These are phyloP conservation scores for Triangularia verruculosa DNA, from an alignment of 2,329 filamentous ascomycete genomes.

Conservation along the genomic window DNA sequence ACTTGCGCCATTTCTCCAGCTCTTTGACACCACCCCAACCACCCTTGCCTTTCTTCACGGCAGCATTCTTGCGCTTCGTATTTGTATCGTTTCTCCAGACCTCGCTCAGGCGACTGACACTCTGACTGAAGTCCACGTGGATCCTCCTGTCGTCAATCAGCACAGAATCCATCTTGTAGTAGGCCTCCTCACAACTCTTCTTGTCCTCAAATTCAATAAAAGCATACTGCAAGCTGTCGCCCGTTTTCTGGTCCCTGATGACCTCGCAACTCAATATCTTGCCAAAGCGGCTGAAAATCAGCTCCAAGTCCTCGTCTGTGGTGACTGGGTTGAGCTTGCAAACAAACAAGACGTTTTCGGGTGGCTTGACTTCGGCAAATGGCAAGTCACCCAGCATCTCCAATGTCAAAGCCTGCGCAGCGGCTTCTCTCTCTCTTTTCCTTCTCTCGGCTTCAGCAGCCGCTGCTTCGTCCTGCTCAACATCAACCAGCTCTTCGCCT, in stretches of 20 bases:
- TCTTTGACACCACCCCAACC: slow-evolving; percentile 89
- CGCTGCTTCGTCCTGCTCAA: slow-evolving; percentile 68
- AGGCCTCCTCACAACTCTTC: slow-evolving; percentile 87
- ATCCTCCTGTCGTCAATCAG: slow-evolving; percentile 96
- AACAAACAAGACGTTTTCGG: slow-evolving; percentile 95
- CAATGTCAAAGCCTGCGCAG: slow-evolving; percentile 88
- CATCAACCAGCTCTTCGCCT: slow-evolving; percentile 73
- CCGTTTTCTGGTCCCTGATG: slow-evolving; percentile 88
- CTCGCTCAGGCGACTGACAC: slow-evolving; percentile 81
- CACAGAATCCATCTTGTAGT: slow-evolving; percentile 98
- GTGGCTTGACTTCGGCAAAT: slow-evolving; percentile 95
- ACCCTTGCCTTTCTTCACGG: slow-evolving; percentile 55
- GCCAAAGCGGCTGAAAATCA: slow-evolving; percentile 96
- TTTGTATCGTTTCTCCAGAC: slow-evolving; percentile 86
- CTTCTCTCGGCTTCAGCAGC: slow-evolving; percentile 66
- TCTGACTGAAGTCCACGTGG: slow-evolving; percentile 98
- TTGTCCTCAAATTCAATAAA: slow-evolving; percentile 97
- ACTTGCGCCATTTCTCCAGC: slow-evolving; percentile 88
- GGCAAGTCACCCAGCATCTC: slow-evolving; percentile 98
- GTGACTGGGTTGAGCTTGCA: slow-evolving; percentile 98
- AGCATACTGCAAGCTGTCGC: slow-evolving; percentile 93
- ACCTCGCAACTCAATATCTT: slow-evolving; percentile 95
- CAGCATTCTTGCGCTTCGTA: slow-evolving; percentile 60
- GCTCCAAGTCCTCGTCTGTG: slow-evolving; percentile 85
- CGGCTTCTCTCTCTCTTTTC: slow-evolving; percentile 83